phyloP scores from a whole-genome alignment of 129 eudicot species.

The Arctium lappa region DNA sequence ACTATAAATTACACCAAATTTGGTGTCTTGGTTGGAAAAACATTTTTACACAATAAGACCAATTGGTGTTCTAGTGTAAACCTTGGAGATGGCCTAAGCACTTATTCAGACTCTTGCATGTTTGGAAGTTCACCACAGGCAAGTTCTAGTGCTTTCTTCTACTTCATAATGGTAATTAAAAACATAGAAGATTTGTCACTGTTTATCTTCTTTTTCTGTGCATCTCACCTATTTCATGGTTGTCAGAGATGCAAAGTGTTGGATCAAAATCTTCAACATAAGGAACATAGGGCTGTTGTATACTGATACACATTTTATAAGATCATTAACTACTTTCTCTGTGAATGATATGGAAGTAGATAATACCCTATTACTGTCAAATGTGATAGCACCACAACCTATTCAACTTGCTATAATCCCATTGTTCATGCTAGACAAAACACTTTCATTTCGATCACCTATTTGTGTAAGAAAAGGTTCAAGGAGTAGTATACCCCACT shows the following conservation, averaged over 20 bases:
- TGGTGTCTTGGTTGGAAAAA: too few species aligned
- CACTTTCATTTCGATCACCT: too few species aligned
- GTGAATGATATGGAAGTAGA: neutral
- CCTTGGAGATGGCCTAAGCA: neutral
- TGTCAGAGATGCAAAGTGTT: neutral
- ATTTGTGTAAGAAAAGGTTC: too few species aligned
- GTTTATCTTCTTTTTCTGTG: neutral
- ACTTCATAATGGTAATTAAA: neutral
- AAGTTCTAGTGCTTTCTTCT: neutral
- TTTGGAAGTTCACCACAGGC: neutral
- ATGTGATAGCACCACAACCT: neutral
- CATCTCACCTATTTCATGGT: neutral
- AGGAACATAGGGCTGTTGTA: neutral
- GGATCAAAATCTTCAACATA: neutral
- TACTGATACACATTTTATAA: neutral
- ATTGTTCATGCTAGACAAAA: neutral
- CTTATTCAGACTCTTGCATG: neutral
- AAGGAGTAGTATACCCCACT: neutral
- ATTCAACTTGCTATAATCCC: neutral
- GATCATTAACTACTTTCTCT: neutral
- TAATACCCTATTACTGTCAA: neutral
- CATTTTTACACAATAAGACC: too few species aligned
- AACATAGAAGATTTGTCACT: neutral
- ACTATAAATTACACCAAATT: too few species aligned
- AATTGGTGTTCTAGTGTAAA: too few species aligned